A percentile compares a stretch with the other conserved stretches of the same genome.
These are phyloP conservation scores for Erodium moschatum DNA, from an alignment of 441 rosid species.

Conservation along the genomic window DNA sequence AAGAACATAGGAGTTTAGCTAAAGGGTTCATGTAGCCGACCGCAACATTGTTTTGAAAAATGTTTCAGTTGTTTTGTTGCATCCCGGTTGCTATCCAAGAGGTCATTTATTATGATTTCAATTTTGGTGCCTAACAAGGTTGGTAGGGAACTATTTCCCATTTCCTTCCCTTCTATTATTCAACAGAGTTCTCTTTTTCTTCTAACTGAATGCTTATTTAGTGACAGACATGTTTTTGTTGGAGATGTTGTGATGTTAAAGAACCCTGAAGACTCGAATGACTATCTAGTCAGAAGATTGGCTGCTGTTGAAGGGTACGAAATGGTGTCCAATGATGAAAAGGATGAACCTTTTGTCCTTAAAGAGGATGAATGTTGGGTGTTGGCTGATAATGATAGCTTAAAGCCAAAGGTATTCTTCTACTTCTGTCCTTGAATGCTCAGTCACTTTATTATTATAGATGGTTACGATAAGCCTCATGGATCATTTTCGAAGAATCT, in stretches of 20 bases:
- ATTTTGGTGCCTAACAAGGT: neutral
- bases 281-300: conserved; percentile 66
- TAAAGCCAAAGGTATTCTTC: conserved; percentile 62
- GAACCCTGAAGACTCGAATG: conserved; percentile 55
- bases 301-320: conserved; percentile 80
- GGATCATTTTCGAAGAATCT: neutral
- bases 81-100: neutral
- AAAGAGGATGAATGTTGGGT: conserved; percentile 83
- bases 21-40: neutral
- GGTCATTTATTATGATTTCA: neutral
- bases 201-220: conserved; percentile 1
- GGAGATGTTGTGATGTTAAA: conserved; percentile 85
- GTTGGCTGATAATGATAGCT: conserved; percentile 61
- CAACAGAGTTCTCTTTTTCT: neutral
- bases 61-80: neutral
- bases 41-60: neutral
- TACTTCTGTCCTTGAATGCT: neutral
- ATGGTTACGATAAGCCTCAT: neutral
- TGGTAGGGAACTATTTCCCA: neutral
- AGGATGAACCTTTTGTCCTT: conserved; percentile 78
- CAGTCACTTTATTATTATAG: neutral
- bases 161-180: neutral
- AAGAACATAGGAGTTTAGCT: no score
- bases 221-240: conserved; percentile 50
- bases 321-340: conserved; percentile 66